Evolutionary conservation across 768 basidiomycete genomes (phyloP), one percentile per base, ranked within the genome.

Genomic region (Cystobasidium tubakii): DNA sequence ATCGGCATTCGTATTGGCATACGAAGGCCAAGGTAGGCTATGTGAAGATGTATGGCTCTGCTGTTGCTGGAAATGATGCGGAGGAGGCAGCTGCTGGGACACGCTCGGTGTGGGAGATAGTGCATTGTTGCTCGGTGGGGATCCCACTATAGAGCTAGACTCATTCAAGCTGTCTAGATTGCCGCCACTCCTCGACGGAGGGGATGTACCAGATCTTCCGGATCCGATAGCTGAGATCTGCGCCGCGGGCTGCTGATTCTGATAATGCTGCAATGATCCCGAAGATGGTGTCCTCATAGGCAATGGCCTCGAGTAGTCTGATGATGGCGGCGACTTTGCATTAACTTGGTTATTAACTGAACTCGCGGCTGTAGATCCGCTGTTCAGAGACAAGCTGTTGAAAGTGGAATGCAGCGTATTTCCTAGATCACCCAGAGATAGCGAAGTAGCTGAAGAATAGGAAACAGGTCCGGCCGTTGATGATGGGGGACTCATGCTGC

Each of bases 51-150:
- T 60, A 60, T 60, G 57, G 4, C 57, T 60, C 6, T 36, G 31
- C 23, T 65, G 63, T 17, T 25, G 23, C 19, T 65, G 17, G 2
- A 7, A 12, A 27, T 65, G 9, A 21, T 85, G 9, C 12, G 39
- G 27, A 12, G 42, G 66, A 46, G 42, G 42, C 31, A 65, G 23
- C 7, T 60, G 57, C 57, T 65, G 63, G 33, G 63, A 39, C 39
- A 65, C 7, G 23, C 36, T 36, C 12, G 31, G 12, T 9, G 31
- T 39, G 2, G 57, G 63, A 9, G 63, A 65, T 17, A 46, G 23
- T 39, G 63, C 10, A 46, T 34, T 25, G 21, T 27, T 39, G 27
- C 63, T 50, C 21, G 46, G 4, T 21, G 46, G 46, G 3, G 46
- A 50, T 15, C 46, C 46, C 21, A 50, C 46, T 17, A 50, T 50